Percentiles rank a stretch among this genome's conserved stretches.
These are phyloP conservation scores for Lotmaria passim DNA, from an alignment of 208 protist genomes.

Conservation along the genomic window DNA sequence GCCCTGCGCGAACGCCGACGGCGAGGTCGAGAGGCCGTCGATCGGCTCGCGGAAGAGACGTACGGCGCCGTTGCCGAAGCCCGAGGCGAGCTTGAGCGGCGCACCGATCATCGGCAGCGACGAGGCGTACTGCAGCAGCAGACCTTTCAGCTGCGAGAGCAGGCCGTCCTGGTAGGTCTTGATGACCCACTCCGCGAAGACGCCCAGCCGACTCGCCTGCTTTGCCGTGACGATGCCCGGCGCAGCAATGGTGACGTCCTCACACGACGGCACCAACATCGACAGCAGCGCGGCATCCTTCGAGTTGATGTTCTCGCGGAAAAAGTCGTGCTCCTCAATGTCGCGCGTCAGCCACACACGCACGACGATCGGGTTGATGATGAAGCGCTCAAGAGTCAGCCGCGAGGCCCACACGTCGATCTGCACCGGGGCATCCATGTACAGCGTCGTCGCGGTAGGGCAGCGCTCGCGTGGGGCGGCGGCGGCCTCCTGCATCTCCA, in stretches of 20 bases:
- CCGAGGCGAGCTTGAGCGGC: constrained; percentile 78
- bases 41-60: constrained; percentile 87
- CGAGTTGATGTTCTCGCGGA: constrained; percentile 72
- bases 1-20: constrained; percentile 74
- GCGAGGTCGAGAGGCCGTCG: constrained; percentile 72
- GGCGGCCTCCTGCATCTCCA: constrained; percentile 27
- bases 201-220: constrained; percentile 55
- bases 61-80: constrained; percentile 77
- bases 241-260: constrained; percentile 75
- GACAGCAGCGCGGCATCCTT: constrained; percentile 82
- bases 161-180: constrained; percentile 76
- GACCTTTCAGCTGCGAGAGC: constrained; percentile 62
- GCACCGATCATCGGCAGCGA: constrained; percentile 88
- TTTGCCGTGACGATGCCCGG: constrained; percentile 75
- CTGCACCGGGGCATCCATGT: constrained; percentile 53
- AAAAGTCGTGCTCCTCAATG: constrained; percentile 74
- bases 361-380: constrained; percentile 85
- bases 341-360: constrained; percentile 87
- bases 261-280: constrained; percentile 81
- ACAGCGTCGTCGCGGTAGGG: constrained; percentile 50
- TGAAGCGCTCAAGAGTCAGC: constrained; percentile 81
- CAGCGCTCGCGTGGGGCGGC: constrained; percentile 32
- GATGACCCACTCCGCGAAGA: constrained; percentile 75
- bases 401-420: constrained; percentile 67
- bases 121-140: constrained; percentile 88